These are phyloP conservation scores for Backusella parvicylindrica DNA, from an alignment of 192 early-diverging fungal species.

Conservation along the genomic window DNA sequence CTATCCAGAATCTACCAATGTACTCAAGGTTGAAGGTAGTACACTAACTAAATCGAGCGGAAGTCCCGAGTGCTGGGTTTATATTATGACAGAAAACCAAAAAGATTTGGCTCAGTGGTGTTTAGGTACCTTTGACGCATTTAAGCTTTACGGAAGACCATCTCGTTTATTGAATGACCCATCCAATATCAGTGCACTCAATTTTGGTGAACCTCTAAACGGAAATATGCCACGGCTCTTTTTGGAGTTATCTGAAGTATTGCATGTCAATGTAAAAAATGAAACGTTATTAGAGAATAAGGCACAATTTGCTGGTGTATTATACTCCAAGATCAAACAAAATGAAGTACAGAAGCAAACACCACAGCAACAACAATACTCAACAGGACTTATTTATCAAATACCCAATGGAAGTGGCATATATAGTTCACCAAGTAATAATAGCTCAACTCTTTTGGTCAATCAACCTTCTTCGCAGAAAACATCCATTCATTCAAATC, in stretches of 20 bases:
- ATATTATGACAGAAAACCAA: slow-evolving; percentile 28
- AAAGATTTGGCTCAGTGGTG: slow-evolving; percentile 41
- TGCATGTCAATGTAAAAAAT: background rate
- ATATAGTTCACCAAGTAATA: background rate
- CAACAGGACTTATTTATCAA: background rate
- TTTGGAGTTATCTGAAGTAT: slow-evolving; percentile 21
- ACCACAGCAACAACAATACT: background rate
- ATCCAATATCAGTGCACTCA: slow-evolving; percentile 13
- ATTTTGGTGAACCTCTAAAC: slow-evolving; percentile 16
- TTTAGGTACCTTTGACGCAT: slow-evolving; percentile 37
- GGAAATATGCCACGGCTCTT: slow-evolving; percentile 23
- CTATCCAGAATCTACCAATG: slow-evolving; percentile 45
- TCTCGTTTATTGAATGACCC: slow-evolving; percentile 31
- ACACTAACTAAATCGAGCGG: background rate
- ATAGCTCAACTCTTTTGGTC: background rate
- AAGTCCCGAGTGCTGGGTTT: background rate
- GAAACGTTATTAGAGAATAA: slow-evolving; percentile 11
- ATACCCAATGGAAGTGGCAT: background rate
- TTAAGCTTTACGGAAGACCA: slow-evolving; percentile 47
- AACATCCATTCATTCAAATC: background rate
- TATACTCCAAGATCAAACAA: background rate
- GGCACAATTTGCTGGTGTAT: background rate
- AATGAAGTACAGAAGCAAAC: background rate
- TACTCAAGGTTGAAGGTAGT: slow-evolving; percentile 41
- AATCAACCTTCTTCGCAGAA: background rate